Evolutionary conservation across 2,329 filamentous ascomycete species (phyloP), one percentile per base, ranked within the genome.

Genomic region (Leptodontidium sp.): DNA sequence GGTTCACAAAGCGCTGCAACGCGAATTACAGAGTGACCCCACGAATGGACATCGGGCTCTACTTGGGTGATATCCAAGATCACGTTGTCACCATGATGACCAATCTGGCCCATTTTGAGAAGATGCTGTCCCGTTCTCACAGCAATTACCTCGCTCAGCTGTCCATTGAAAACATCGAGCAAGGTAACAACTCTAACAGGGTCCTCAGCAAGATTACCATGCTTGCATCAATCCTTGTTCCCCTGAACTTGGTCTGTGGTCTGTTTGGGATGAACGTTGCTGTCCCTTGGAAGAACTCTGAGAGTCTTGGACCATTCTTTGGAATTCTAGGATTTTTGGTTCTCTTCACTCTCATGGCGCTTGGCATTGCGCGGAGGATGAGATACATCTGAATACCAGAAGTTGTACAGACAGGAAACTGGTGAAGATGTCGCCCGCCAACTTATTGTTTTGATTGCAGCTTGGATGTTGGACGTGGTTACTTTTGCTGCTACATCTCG

Each of bases 11-110:
- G 84, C 93, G 97, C 63, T 99, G 96, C 87, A 99, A 98, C 79
- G 95, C 98, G 78, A 93, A 97, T 72, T 98, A 97, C 84, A 92
- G 93, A 73, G 92, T 98, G 64, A 97, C 96, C 1, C 96, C 96
- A 7, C 92, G 94, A 59, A 96, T 96, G 83, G 96, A 99, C 78
- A 97, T 99, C 73, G 96, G 94, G 26, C 88, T 99, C 76, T 99
- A 99, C 78, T 87, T 99, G 45, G 93, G 93, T 77, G 96, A 99
- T 82, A 98, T 99, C 72, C 96, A 99, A 81, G 96, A 99, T 82
- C 96, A 99, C 86, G 95, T 99, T 64, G 93, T 99, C 69, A 99
- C 96, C 57, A 98, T 98, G 95, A 97, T 97, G 87, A 96, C 93
- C 74, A 99, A 97, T 81, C 82, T 99, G 75, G 90, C 90, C 0